Percentiles rank a stretch among this genome's conserved stretches.
These are phyloP conservation scores for Magnolia officinalis DNA, from an alignment of 164 flowering plant species.

Conservation along the genomic window DNA sequence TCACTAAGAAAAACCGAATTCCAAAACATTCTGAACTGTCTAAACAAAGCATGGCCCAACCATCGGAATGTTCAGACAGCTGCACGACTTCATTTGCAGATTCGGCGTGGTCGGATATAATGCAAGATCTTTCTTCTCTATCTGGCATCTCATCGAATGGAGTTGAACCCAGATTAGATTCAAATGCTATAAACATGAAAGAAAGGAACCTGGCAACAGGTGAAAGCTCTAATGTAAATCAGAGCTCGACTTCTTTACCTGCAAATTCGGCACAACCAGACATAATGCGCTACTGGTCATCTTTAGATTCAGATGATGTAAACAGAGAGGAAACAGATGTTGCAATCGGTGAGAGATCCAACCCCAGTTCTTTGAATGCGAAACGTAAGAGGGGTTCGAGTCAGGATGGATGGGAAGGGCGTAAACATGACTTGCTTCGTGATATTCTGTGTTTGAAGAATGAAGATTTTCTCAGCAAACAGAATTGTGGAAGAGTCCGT, in stretches of 20 bases:
- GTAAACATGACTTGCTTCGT: conserved; percentile 25
- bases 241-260: neutral
- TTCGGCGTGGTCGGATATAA: conserved; percentile 64
- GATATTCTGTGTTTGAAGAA: conserved; percentile 27
- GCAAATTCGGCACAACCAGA: neutral
- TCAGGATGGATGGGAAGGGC: conserved; percentile 8
- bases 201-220: neutral
- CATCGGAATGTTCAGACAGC: conserved; percentile 2
- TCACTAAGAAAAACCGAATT: conserved; percentile 44
- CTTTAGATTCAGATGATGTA: neutral
- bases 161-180: conserved; percentile 6
- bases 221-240: conserved; percentile 1
- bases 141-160: conserved; percentile 13
- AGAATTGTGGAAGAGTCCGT: conserved; percentile 27
- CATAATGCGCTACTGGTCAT: neutral
- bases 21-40: conserved; percentile 13
- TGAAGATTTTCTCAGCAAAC: conserved; percentile 27
- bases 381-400: conserved; percentile 28
- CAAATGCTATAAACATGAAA: conserved; percentile 1
- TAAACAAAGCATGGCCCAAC: conserved; percentile 10
- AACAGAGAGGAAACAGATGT: neutral
- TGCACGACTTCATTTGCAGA: conserved; percentile 38
- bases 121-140: conserved; percentile 53
- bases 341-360: neutral
- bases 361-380: conserved; percentile 1